Evolutionary conservation across 129 eudicot species (phyloP).

Genomic region (Glebionis coronaria): DNA sequence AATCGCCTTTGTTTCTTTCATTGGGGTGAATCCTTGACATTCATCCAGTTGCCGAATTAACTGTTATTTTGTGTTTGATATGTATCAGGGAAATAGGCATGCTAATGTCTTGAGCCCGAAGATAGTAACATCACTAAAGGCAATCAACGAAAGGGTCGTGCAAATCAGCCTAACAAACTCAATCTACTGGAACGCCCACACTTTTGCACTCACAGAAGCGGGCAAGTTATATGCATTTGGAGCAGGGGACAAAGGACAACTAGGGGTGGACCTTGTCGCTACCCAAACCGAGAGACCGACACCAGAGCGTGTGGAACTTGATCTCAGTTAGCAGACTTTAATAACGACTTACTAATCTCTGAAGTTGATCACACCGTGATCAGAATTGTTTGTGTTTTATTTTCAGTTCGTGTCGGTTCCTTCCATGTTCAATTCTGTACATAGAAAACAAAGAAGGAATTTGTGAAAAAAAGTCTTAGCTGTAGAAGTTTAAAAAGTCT

Average conservation of each 20-base stretch:
- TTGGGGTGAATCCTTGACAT: no score
- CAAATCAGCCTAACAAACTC: constrained; percentile 91
- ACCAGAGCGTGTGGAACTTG: constrained; percentile 68
- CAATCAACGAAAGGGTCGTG: constrained; percentile 70
- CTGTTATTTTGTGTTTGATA: neutral
- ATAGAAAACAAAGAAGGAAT: constrained; percentile 31
- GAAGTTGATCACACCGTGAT: constrained; percentile 9
- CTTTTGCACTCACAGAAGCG: constrained; percentile 76
- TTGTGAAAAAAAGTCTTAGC: constrained; percentile 30
- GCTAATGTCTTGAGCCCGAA: constrained; percentile 65
- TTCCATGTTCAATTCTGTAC: constrained; percentile 36
- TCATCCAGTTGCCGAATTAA: no score
- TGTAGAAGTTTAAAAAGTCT: constrained; percentile 22
- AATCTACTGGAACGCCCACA: constrained; percentile 78
- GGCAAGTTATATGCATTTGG: constrained; percentile 84
- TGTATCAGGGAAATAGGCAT: constrained; percentile 55
- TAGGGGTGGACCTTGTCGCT: constrained; percentile 64
- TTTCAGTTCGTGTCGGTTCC: constrained; percentile 26
- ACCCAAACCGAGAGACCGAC: constrained; percentile 62
- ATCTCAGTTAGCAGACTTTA: constrained; percentile 53
- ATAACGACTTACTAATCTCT: constrained; percentile 20
- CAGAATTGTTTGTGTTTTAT: constrained; percentile 25
- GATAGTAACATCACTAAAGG: constrained; percentile 60
- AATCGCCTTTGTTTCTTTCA: no score
- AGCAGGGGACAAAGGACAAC: constrained; percentile 90